A percentile compares a stretch with the other conserved stretches of the same genome.
These are phyloP conservation scores for Colletotrichum caudatum DNA, from an alignment of 2,329 filamentous ascomycete species.

Conservation along the genomic window DNA sequence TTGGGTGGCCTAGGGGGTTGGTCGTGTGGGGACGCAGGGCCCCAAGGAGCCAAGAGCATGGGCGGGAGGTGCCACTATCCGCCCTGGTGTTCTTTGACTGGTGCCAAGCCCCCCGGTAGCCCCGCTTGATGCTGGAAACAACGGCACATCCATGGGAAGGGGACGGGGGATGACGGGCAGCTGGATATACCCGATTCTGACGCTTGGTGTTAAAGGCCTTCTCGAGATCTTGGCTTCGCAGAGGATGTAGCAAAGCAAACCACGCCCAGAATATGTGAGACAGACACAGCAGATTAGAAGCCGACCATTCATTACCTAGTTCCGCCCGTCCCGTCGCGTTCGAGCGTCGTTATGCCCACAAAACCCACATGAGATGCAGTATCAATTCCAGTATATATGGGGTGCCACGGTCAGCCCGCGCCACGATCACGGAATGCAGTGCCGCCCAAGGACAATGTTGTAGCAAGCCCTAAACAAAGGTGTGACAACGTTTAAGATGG, in stretches of 20 bases:
- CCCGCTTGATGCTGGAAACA: constrained; percentile 9
- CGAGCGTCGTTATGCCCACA: too few species aligned
- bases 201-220: neutral
- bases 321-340: neutral
- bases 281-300: too few species aligned
- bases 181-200: neutral
- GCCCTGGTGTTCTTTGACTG: neutral
- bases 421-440: neutral
- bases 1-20: neutral
- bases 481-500: neutral
- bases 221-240: neutral
- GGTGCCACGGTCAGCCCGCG: neutral
- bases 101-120: neutral
- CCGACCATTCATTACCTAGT: too few species aligned
- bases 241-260: neutral
- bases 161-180: constrained; percentile 11
- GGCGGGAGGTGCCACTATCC: constrained; percentile 5
- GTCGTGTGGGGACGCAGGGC: constrained; percentile 15
- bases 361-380: neutral
- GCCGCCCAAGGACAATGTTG: neutral
- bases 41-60: constrained; percentile 1
- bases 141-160: neutral
- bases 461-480: neutral
- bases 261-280: neutral
- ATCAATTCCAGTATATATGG: too few species aligned